A percentile compares a stretch with the other conserved stretches of the same genome.
Conservation (phyloP, 306 rosid species). For the Rosa chinensis region DNA sequence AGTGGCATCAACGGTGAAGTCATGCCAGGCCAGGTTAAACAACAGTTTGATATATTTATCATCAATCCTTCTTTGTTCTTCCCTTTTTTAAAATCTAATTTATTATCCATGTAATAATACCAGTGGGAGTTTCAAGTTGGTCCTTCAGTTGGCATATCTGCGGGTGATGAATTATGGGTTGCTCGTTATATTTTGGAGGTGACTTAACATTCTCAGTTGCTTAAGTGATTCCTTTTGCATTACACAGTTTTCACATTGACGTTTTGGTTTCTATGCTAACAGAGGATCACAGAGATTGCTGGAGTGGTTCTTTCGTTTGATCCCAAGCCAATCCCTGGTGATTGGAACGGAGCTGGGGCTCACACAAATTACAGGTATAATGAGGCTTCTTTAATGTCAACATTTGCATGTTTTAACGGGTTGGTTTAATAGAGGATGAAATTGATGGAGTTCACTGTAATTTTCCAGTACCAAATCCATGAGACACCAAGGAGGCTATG, state of each 20-base stretch:
- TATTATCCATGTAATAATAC: background rate
- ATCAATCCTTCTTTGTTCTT: background rate
- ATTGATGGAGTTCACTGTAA: background rate
- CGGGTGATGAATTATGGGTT: conserved; percentile 83
- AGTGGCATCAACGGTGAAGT: conserved; percentile 94
- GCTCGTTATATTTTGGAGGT: conserved; percentile 95
- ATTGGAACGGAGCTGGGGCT: conserved; percentile 99
- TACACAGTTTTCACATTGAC: background rate
- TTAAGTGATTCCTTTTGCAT: background rate
- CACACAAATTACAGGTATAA: conserved; percentile 88
- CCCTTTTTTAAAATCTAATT: background rate
- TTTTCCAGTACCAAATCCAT: conserved; percentile 71
- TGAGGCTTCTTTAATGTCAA: background rate
- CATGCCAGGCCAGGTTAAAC: conserved; percentile 84
- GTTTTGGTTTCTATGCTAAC: conserved; percentile 14
- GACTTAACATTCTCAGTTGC: conserved; percentile 7
- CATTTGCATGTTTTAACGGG: background rate
- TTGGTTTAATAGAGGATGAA: conserved; percentile 10
- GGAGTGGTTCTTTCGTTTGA: conserved; percentile 78
- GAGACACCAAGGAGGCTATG: conserved; percentile 80
- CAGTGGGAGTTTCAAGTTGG: conserved; percentile 99
- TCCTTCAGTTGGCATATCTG: conserved; percentile 77
- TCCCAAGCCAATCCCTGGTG: conserved; percentile 98
- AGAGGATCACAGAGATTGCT: conserved; percentile 93
- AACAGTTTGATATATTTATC: background rate